phyloP scores from a whole-genome alignment of 2,329 filamentous ascomycete genomes.

The Thyridium curvatum region DNA sequence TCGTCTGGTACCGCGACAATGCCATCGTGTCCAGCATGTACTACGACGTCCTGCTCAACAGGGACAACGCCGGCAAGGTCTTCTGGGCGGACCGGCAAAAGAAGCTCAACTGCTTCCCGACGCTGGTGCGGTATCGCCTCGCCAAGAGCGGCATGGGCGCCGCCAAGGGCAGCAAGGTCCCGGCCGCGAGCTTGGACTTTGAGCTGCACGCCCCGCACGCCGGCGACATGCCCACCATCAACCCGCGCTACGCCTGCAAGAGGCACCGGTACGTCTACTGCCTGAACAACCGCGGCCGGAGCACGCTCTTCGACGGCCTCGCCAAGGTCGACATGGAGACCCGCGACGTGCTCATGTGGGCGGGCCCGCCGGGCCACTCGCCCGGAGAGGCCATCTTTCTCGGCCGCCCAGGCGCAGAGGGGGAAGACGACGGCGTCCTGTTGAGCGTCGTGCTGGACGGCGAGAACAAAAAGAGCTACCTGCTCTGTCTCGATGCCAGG shows the following conservation, averaged over 20 bases:
- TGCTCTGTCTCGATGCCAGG: constrained; percentile 10
- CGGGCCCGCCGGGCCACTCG: constrained; percentile 13
- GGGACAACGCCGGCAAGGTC: too few species aligned
- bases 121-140: constrained; percentile 10
- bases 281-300: constrained; percentile 7
- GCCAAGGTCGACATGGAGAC: constrained; percentile 12
- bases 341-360: constrained; percentile 8
- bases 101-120: too few species aligned
- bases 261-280: constrained; percentile 12
- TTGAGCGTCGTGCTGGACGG: constrained; percentile 9
- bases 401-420: constrained; percentile 6
- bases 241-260: constrained; percentile 6
- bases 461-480: constrained; percentile 10
- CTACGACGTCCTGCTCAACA: too few species aligned
- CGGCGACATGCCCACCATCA: constrained; percentile 9
- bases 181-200: not conserved
- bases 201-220: constrained; percentile 5
- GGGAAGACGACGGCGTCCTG: constrained; percentile 11
- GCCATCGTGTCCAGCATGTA: too few species aligned
- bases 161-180: constrained; percentile 1
- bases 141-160: constrained; percentile 1
- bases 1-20: too few species aligned
- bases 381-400: constrained; percentile 15
- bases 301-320: constrained; percentile 9
- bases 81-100: too few species aligned